Percentiles rank a stretch among this genome's conserved stretches.
phyloP scores from a whole-genome alignment of 2,329 filamentous ascomycete species.

The Trichoderma brevicompactum region DNA sequence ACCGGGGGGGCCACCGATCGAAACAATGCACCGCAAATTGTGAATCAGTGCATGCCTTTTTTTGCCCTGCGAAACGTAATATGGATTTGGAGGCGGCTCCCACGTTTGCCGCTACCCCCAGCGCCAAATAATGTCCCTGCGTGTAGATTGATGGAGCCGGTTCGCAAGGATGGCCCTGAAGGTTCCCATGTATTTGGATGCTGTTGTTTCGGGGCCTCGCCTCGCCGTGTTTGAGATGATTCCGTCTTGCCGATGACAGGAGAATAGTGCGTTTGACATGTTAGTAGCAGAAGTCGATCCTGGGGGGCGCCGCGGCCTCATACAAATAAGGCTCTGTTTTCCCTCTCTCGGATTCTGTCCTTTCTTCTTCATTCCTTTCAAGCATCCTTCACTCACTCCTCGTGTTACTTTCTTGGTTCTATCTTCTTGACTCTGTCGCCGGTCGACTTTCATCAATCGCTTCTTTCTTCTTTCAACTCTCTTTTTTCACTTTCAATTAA shows the following conservation, averaged over 20 bases:
- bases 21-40: slow-evolving; percentile 14
- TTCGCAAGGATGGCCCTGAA: background rate
- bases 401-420: slow-evolving; percentile 27
- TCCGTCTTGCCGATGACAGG: slow-evolving; percentile 24
- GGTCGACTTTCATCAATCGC: slow-evolving; percentile 49
- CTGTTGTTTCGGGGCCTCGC: slow-evolving; percentile 22
- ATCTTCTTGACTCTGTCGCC: slow-evolving; percentile 48
- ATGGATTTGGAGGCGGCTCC: background rate
- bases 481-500: background rate
- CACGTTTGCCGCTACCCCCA: no score
- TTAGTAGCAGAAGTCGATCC: background rate
- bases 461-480: slow-evolving; percentile 32
- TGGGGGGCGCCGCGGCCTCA: background rate
- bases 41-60: background rate
- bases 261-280: slow-evolving; percentile 21
- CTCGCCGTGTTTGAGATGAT: slow-evolving; percentile 26
- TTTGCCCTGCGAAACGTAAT: background rate
- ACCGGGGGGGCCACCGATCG: background rate
- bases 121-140: background rate
- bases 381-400: slow-evolving; percentile 29
- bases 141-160: background rate
- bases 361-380: slow-evolving; percentile 25
- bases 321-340: slow-evolving; percentile 29
- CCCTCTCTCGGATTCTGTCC: slow-evolving; percentile 8
- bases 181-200: background rate